phyloP scores from a whole-genome alignment of 495 filamentous ascomycete species.

The Aeminium ludgeri region DNA sequence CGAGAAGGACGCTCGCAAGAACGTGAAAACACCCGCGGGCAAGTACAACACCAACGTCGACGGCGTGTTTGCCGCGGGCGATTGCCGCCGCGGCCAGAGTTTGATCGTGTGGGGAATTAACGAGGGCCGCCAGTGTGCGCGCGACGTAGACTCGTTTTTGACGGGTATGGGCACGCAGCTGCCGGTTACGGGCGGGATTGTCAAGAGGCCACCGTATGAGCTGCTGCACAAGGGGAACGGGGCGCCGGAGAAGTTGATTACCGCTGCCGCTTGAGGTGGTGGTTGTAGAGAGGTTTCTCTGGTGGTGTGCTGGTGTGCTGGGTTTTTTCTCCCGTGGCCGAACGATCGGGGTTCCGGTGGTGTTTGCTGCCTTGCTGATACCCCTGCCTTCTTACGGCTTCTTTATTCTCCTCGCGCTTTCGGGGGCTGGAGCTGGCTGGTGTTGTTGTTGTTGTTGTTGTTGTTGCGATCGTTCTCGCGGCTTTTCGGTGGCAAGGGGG shows the following conservation, averaged over 20 bases:
- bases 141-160: conserved; percentile 85
- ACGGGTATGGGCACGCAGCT: conserved; percentile 57
- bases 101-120: conserved; percentile 99
- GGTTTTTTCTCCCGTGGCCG: too few relatives aligned
- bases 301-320: too few relatives aligned
- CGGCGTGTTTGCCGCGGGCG: conserved; percentile 89
- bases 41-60: conserved; percentile 76
- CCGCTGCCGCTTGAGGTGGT: conserved; percentile 18
- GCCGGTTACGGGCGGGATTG: conserved; percentile 87
- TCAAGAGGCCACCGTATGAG: conserved; percentile 63
- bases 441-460: too few relatives aligned
- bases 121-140: conserved; percentile 84
- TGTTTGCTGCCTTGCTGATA: too few relatives aligned
- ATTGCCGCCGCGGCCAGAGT: conserved; percentile 91
- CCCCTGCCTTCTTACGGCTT: too few relatives aligned
- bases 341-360: too few relatives aligned
- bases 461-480: too few relatives aligned
- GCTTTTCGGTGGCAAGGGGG: too few relatives aligned
- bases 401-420: too few relatives aligned
- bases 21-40: conserved; percentile 88
- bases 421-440: too few relatives aligned
- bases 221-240: conserved; percentile 20
- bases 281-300: too few relatives aligned
- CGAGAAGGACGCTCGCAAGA: conserved; percentile 87
- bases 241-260: conserved; percentile 19